Percentiles rank a stretch among this genome's conserved stretches.
phyloP scores from a whole-genome alignment of 805 yeast species.

The Kazachstania taianensis region DNA sequence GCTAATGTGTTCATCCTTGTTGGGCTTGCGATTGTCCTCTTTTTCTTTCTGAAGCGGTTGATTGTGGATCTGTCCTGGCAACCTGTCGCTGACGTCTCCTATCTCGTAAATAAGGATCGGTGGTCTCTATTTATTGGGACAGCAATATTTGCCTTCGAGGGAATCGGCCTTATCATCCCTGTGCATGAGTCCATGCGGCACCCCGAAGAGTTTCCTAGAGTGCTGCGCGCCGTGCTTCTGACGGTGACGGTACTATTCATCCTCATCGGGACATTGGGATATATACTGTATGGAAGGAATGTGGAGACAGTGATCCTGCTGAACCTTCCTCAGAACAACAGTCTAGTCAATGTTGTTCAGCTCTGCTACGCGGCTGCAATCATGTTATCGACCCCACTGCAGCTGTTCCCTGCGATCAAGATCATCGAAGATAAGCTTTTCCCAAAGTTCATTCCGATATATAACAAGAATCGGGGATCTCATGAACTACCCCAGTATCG shows the following conservation, averaged over 20 bases:
- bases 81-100: conserved; percentile 42
- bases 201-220: conserved; percentile 64
- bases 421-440: conserved; percentile 58
- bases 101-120: conserved; percentile 41
- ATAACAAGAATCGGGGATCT: conserved; percentile 10
- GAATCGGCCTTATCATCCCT: conserved; percentile 73
- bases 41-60: conserved; percentile 36
- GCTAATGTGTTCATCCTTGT: conserved; percentile 61
- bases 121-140: conserved; percentile 74
- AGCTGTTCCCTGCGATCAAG: conserved; percentile 68
- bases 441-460: conserved; percentile 27
- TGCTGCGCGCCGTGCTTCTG: conserved; percentile 47
- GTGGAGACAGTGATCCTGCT: conserved; percentile 60
- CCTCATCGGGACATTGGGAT: conserved; percentile 57
- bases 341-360: conserved; percentile 54
- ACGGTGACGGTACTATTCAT: conserved; percentile 57
- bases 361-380: conserved; percentile 66
- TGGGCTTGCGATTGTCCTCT: conserved; percentile 57
- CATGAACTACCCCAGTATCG: conserved; percentile 4
- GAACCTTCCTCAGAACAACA: conserved; percentile 61
- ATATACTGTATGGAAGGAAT: conserved; percentile 53
- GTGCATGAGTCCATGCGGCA: conserved; percentile 72
- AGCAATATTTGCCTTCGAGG: conserved; percentile 83
- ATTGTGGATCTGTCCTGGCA: conserved; percentile 28
- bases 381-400: conserved; percentile 69